A percentile compares a stretch with the other conserved stretches of the same genome.
These are phyloP conservation scores for Rhizodiscina lignyota DNA, from an alignment of 495 filamentous ascomycete genomes.

Conservation along the genomic window DNA sequence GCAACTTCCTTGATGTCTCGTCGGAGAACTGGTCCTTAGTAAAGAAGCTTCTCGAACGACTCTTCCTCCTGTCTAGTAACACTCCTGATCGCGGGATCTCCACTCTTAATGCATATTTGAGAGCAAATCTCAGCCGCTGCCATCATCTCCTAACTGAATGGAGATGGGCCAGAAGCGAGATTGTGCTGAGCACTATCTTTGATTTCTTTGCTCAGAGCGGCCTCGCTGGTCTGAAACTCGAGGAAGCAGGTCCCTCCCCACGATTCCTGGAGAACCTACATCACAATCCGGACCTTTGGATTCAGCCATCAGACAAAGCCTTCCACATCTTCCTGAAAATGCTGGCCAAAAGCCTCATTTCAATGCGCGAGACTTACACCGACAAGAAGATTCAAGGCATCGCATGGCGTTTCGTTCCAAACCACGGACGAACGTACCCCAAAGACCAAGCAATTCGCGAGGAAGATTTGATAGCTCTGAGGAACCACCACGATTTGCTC, in stretches of 20 bases:
- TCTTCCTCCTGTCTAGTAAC: slow-evolving; percentile 46
- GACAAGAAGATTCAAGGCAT: slow-evolving; percentile 63
- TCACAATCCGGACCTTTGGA: slow-evolving; percentile 37
- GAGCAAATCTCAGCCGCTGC: slow-evolving; percentile 56
- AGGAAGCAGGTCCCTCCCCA: slow-evolving; percentile 61
- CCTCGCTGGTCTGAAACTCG: slow-evolving; percentile 57
- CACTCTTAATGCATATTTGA: slow-evolving; percentile 68
- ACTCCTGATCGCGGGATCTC: slow-evolving; percentile 36
- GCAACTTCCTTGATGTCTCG: slow-evolving; percentile 32
- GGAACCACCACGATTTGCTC: slow-evolving; percentile 89
- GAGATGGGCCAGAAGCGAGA: slow-evolving; percentile 73
- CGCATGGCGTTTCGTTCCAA: slow-evolving; percentile 66
- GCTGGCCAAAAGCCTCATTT: slow-evolving; percentile 50
- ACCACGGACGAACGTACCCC: slow-evolving; percentile 71
- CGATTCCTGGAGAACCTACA: slow-evolving; percentile 62
- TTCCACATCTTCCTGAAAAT: slow-evolving; percentile 92
- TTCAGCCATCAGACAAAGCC: slow-evolving; percentile 56
- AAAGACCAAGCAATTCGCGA: slow-evolving; percentile 62
- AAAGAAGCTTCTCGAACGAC: slow-evolving; percentile 44
- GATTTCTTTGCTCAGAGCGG: slow-evolving; percentile 75
- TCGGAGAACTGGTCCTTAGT: slow-evolving; percentile 61
- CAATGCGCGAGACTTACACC: slow-evolving; percentile 37
- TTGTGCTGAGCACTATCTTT: slow-evolving; percentile 64
- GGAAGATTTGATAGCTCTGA: slow-evolving; percentile 65
- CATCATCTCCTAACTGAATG: slow-evolving; percentile 62